A percentile compares a stretch with the other conserved stretches of the same genome.
Conservation (phyloP, 495 filamentous ascomycete genomes). For the Cladorrhinum samala region DNA sequence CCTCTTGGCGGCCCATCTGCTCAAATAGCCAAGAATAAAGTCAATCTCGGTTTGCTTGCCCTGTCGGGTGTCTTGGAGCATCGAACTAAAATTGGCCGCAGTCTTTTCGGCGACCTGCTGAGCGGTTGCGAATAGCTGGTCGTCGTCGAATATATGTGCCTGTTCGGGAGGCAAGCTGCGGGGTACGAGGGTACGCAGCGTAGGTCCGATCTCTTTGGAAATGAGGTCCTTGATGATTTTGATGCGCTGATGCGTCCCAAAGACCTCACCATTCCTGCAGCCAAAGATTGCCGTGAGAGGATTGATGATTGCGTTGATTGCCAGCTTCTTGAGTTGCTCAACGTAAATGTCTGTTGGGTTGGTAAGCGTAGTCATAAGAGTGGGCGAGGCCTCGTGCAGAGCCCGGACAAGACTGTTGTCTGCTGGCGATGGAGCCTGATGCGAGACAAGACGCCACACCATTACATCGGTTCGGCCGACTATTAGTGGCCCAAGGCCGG, state of each 20-base stretch:
- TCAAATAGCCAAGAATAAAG: neutral
- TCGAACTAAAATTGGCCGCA: neutral
- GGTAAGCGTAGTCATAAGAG: conserved; percentile 18
- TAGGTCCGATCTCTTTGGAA: neutral
- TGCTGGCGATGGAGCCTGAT: neutral
- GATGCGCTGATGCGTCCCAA: conserved; percentile 22
- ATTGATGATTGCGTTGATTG: conserved; percentile 73
- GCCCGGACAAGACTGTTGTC: conserved; percentile 16
- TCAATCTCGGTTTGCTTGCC: neutral
- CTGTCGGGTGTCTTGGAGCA: neutral
- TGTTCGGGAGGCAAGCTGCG: neutral
- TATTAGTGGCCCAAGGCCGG: conserved; percentile 58
- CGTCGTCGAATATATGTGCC: neutral
- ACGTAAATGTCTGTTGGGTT: conserved; percentile 33
- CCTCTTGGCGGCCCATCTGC: neutral
- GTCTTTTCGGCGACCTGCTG: neutral
- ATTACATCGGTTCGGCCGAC: no score
- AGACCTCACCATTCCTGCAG: conserved; percentile 66
- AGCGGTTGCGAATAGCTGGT: neutral
- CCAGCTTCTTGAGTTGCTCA: conserved; percentile 52
- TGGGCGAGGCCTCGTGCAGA: neutral
- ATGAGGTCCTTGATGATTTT: neutral
- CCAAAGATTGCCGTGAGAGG: conserved; percentile 70
- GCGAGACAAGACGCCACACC: conserved; percentile 13
- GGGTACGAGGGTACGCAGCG: neutral